Conservation (phyloP, 306 rosid genomes). For the Prunus salicina region DNA sequence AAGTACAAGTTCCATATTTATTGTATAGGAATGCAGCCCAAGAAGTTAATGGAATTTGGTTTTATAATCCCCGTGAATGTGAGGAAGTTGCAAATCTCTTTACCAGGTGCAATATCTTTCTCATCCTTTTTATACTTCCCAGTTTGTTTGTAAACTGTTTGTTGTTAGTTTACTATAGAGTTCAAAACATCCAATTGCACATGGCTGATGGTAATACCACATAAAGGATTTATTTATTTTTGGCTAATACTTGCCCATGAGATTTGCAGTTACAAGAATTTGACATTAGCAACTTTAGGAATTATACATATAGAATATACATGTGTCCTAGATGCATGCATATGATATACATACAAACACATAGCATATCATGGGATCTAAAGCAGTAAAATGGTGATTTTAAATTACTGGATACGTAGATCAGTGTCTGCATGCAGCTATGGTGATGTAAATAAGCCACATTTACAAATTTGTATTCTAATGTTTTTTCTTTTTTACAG, state of each 20-base stretch:
- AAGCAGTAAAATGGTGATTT: neutral
- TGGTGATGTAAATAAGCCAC: neutral
- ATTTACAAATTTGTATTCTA: neutral
- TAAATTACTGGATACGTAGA: neutral
- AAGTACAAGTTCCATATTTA: constrained; percentile 82
- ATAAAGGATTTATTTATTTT: neutral
- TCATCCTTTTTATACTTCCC: neutral
- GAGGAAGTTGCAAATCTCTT: constrained; percentile 95
- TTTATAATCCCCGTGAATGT: constrained; percentile 86
- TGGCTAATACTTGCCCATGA: neutral
- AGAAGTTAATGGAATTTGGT: constrained; percentile 98
- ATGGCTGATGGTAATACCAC: neutral
- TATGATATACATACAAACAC: neutral
- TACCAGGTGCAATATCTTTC: constrained; percentile 47
- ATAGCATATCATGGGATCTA: neutral
- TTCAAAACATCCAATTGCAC: neutral
- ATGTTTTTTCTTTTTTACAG: constrained; percentile 39
- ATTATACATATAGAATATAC: neutral
- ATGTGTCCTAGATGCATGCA: neutral
- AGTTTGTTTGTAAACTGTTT: neutral
- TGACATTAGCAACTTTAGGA: neutral
- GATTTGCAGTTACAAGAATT: constrained; percentile 6
- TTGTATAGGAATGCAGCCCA: constrained; percentile 86
- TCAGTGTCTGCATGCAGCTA: neutral
- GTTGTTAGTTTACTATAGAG: neutral